Evolutionary conservation across 495 filamentous ascomycete genomes (phyloP).

Genomic region (Aspergillus nidulans): DNA sequence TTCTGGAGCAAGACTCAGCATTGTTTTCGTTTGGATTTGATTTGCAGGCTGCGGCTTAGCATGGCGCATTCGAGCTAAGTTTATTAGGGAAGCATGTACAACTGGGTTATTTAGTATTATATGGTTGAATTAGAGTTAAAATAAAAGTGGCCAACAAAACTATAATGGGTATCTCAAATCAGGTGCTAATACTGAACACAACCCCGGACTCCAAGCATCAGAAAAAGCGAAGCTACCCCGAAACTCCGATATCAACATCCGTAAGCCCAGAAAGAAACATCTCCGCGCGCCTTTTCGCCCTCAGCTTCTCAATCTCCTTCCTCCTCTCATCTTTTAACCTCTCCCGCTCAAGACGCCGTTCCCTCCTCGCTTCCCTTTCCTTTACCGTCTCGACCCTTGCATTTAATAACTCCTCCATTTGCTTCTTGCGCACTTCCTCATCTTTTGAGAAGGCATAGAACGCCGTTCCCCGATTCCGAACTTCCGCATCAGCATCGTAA

Average conservation of each 20-base stretch:
- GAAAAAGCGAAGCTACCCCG: not conserved
- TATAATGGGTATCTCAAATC: slow-evolving; percentile 19
- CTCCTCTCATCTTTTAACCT: slow-evolving; percentile 51
- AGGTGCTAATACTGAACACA: not conserved
- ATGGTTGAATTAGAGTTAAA: not conserved
- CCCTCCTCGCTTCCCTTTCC: slow-evolving; percentile 49
- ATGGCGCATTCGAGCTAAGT: slow-evolving; percentile 1
- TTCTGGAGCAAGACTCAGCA: not conserved
- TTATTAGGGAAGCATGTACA: not conserved
- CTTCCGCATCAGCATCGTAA: slow-evolving; percentile 79
- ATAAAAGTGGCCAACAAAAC: slow-evolving; percentile 4
- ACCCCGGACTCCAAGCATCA: not conserved
- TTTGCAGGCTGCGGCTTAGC: slow-evolving; percentile 2
- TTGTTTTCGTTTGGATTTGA: not conserved
- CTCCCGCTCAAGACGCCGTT: slow-evolving; percentile 43
- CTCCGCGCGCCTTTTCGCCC: slow-evolving; percentile 59
- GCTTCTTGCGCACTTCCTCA: slow-evolving; percentile 53
- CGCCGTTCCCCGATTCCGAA: slow-evolving; percentile 80
- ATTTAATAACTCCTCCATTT: slow-evolving; percentile 71
- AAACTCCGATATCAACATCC: slow-evolving; percentile 17
- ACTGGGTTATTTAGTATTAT: not conserved
- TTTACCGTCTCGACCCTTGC: slow-evolving; percentile 67
- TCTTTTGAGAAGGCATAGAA: slow-evolving; percentile 84
- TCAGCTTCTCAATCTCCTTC: slow-evolving; percentile 55
- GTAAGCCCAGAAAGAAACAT: slow-evolving; percentile 57